Evolutionary conservation across 352 stramenopile species (phyloP), one percentile per base, ranked within the genome.

Genomic region (Globisporangium paddicum): DNA sequence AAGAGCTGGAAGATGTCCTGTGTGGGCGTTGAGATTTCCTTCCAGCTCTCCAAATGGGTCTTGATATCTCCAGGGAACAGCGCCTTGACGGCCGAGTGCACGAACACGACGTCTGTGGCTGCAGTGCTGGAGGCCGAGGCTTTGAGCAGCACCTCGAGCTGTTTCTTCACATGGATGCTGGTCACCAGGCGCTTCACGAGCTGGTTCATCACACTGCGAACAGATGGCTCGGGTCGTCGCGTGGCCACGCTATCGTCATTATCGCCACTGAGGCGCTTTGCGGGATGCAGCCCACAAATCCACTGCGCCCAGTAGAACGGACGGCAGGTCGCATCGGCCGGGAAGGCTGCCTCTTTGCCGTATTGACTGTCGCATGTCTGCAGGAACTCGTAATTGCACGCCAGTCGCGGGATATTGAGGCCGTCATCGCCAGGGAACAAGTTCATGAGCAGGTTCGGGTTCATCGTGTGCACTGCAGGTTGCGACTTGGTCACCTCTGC

Each of bases 301-400:
- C 80, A 93, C 35, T 93, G 80, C 0, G 75, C 68, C 83, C 83
- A 93, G 51, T 82, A 72, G 60, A 86, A 93, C 34, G 83, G 83
- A 41, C 79, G 75, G 37, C 63, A 74, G 1, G 32, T 47, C 21
- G 69, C 55, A 28, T 79, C 67, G 1, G 51, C 55, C 2, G 79
- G 77, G 55, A 87, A 89, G 28, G 66, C 46, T 5, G 88, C 50
- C 44, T 90, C 82, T 3, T 46, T 47, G 1, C 62, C 60, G 2
- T 53, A 47, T n/a, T 47, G n/a, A n/a, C 34, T 41, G 11, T 61
- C 49, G 21, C 51, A 59, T 8, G 67, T 54, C 3, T 72, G 47
- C 42, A 68, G 48, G 38, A 79, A 86, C 54, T 69, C 61, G 59
- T 93, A 90, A 48, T 74, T 79, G 6, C 69, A 66, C 0, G 70